Conservation (phyloP, 805 yeast genomes). For the Kodamaea nitidulidarum region DNA sequence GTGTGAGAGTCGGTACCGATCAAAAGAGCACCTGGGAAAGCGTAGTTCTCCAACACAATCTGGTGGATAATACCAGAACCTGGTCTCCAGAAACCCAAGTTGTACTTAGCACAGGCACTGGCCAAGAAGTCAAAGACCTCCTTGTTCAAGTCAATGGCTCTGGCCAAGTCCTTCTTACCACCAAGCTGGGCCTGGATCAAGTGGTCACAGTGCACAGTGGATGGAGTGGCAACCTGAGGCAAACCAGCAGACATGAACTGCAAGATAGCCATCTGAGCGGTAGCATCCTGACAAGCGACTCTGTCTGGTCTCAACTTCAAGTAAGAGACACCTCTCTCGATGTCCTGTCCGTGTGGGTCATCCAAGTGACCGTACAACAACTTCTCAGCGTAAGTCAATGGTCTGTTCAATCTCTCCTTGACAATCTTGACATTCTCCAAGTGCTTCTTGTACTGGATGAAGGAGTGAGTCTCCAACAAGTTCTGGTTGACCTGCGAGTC, state of each 20-base stretch:
- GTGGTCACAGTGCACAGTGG: constrained; percentile 97
- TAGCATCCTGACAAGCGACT: constrained; percentile 98
- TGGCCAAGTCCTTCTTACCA: constrained; percentile 76
- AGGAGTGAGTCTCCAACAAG: constrained; percentile 76
- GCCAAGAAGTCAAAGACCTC: constrained; percentile 92
- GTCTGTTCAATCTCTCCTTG: constrained; percentile 75
- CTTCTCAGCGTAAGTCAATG: constrained; percentile 94
- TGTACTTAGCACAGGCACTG: constrained; percentile 88
- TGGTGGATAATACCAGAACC: constrained; percentile 98
- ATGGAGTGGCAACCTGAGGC: constrained; percentile 88
- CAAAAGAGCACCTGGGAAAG: constrained; percentile 95
- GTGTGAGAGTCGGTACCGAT: constrained; percentile 98
- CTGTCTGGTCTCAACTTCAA: constrained; percentile 95
- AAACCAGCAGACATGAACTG: constrained; percentile 96
- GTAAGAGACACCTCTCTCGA: constrained; percentile 84
- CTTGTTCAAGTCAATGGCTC: constrained; percentile 84
- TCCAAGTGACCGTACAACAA: constrained; percentile 92
- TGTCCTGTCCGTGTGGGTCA: constrained; percentile 83
- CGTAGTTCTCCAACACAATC: constrained; percentile 92
- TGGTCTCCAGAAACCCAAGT: constrained; percentile 98
- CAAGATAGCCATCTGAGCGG: constrained; percentile 96
- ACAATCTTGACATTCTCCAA: constrained; percentile 85
- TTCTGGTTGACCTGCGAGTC: constrained; percentile 80
- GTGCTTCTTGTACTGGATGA: constrained; percentile 88
- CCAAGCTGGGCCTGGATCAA: constrained; percentile 95